Conservation (phyloP, 129 eudicot genomes). For the Pseudognaphalium luteoalbum region DNA sequence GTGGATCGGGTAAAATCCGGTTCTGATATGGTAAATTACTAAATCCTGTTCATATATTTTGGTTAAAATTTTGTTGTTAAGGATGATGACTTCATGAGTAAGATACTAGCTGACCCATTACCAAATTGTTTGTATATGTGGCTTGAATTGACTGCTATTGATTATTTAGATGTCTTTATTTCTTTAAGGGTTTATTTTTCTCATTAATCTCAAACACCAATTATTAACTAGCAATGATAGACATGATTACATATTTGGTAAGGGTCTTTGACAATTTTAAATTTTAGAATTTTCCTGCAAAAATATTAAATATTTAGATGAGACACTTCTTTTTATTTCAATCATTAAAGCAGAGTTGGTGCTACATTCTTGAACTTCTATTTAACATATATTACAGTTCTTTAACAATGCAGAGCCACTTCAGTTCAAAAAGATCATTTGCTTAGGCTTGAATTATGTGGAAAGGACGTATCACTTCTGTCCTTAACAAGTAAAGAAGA, state of each 20-base stretch:
- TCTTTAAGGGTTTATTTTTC: conserved; percentile 5
- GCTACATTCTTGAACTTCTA: background rate
- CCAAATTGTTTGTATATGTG: conserved; percentile 1
- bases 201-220: background rate
- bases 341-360: conserved; percentile 3
- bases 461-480: background rate
- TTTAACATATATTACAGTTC: background rate
- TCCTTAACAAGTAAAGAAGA: background rate
- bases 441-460: background rate
- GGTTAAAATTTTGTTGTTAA: conserved; percentile 1
- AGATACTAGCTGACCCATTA: conserved; percentile 26
- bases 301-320: background rate
- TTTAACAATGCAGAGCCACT: background rate
- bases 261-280: conserved; percentile 2
- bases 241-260: conserved; percentile 18
- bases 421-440: background rate
- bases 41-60: conserved; percentile 7
- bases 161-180: conserved; percentile 20
- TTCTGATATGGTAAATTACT: conserved; percentile 43
- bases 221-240: conserved; percentile 24
- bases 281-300: background rate
- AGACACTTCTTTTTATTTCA: background rate
- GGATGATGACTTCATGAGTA: conserved; percentile 26
- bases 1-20: conserved; percentile 44
- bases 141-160: conserved; percentile 28